Conservation (phyloP, 139 green algal genomes). For the Chlamydomonas sp. region DNA sequence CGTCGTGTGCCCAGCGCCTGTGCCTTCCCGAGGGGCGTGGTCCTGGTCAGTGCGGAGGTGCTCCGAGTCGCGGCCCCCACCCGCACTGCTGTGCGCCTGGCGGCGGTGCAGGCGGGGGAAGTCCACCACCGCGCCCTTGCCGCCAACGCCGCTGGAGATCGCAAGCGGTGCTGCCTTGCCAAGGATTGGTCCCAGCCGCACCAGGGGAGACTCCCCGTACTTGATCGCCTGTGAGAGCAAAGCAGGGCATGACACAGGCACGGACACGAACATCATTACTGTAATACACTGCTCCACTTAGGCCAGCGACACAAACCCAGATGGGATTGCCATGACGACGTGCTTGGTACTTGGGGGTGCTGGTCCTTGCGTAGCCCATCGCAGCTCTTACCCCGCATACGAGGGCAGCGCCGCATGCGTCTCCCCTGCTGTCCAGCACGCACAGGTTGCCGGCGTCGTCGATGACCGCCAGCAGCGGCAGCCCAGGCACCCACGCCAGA, state of each 20-base stretch:
- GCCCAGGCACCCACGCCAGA: neutral
- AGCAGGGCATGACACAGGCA: neutral
- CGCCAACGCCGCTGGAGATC: no score
- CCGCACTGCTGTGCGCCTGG: neutral
- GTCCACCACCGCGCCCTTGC: neutral
- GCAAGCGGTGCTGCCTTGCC: conserved; percentile 18
- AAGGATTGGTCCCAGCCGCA: conserved; percentile 19
- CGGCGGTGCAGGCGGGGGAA: neutral
- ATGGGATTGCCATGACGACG: neutral
- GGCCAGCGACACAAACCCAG: neutral
- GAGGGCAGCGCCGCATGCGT: neutral
- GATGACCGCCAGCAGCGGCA: conserved; percentile 1
- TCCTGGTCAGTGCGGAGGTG: no score
- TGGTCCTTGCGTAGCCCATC: neutral
- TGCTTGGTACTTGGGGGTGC: neutral
- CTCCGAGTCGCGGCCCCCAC: neutral
- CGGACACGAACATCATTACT: neutral
- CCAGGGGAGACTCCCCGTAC: conserved; percentile 10
- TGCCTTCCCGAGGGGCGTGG: no score
- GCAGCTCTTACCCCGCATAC: conserved; percentile 10
- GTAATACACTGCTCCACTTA: neutral
- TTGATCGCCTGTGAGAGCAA: conserved; percentile 8
- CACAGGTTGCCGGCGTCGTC: conserved; percentile 10
- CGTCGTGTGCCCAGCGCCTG: no score
- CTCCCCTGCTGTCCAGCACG: neutral